Base-by-base conservation (phyloP, 2,329 filamentous ascomycete species). In the Colletotrichum orbiculare region DNA sequence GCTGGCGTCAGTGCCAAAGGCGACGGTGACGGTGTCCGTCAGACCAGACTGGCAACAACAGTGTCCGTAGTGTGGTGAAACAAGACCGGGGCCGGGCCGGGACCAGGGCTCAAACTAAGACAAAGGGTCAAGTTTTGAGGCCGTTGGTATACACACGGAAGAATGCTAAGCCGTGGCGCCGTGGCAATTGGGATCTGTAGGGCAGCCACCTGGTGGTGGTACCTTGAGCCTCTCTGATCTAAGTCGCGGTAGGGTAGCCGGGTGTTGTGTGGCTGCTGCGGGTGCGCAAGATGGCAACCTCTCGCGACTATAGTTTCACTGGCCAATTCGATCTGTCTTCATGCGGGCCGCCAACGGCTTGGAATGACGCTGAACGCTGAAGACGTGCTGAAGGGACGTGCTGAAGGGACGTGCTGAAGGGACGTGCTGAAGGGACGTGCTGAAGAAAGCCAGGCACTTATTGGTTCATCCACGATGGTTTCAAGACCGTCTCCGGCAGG, bases 401-500 rank as follows among this genome's bases (percentile, higher is more conserved):
- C n/a, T 33, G 7, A 34, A 41, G 33, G 15, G 15, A 17, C 15
- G 15, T 17, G 15, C 17, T 17, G 17, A 17, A 17, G 17, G 15
- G 15, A 17, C 15, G 15, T 17, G 53, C 47, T 55, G 46, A 38
- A 60, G 33, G 37, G 17, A 17, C 11, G 38, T 41, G 15, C n/a
- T 33, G 4, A 34, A 41, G 33, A 50, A 34, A 33, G 8, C 48
- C 57, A 39, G 48, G 46, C 45, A 50, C 35, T 33, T 41, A 39
- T 37, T 60, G 37, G 43, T 54, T 17, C 42, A 41, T 58, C 54
- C 47, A 54, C 25, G 48, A 49, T 49, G 7, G 53, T 66, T 66
- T 64, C 60, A 50, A 59, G 34, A 54, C 42, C 48, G 64, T 66
- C 54, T 66, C 64, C 63, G 42, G 60, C 63, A 54, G 48, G 49